Evolutionary conservation across 164 flowering plant species (phyloP).

Genomic region (Brasenia schreberi): DNA sequence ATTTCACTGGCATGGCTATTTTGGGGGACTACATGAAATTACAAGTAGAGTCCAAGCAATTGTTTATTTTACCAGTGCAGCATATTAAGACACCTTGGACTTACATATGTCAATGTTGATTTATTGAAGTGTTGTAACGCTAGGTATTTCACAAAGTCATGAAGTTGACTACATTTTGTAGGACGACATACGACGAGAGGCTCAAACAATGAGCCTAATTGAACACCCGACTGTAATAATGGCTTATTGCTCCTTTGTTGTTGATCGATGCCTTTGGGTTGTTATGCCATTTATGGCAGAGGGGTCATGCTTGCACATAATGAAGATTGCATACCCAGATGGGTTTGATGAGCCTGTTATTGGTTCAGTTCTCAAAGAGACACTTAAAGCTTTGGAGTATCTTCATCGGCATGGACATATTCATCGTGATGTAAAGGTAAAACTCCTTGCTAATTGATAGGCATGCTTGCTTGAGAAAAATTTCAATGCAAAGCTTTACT

Average conservation of each 20-base stretch:
- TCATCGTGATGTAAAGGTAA: constrained; percentile 95
- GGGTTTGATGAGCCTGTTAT: constrained; percentile 92
- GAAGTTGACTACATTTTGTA: constrained; percentile 11
- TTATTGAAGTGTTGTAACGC: too few species aligned
- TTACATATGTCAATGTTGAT: too few species aligned
- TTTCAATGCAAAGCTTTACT: not conserved
- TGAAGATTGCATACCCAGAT: constrained; percentile 85
- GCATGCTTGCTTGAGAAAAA: not conserved
- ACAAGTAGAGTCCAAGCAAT: too few species aligned
- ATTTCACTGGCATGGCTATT: too few species aligned
- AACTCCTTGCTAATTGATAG: not conserved
- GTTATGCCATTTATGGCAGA: constrained; percentile 98
- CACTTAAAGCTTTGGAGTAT: constrained; percentile 88
- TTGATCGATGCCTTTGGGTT: constrained; percentile 83
- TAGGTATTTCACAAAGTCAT: too few species aligned
- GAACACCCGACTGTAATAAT: constrained; percentile 86
- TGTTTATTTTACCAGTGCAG: too few species aligned
- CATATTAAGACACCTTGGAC: too few species aligned
- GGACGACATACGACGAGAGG: constrained; percentile 93
- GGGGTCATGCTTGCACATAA: constrained; percentile 94
- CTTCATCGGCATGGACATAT: constrained; percentile 96
- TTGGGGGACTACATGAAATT: too few species aligned
- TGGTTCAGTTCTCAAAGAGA: constrained; percentile 75
- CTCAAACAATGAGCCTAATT: constrained; percentile 94
- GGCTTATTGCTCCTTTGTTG: constrained; percentile 89